These are phyloP conservation scores for Trichoderma sp. DNA, from an alignment of 2,329 filamentous ascomycete species.

Conservation along the genomic window DNA sequence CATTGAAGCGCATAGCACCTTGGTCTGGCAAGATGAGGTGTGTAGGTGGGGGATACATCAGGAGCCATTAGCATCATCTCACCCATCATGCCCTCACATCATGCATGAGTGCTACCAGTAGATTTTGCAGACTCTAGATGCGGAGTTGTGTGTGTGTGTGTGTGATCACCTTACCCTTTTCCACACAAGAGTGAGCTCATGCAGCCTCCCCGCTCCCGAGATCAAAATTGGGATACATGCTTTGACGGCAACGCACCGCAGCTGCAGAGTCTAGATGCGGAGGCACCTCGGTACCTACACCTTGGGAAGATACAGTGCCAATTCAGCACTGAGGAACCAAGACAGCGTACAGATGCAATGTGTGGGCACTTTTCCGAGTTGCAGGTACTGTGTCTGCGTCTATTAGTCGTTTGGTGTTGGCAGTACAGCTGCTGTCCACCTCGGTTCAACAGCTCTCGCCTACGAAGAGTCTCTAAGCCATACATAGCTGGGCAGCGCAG, in stretches of 20 bases:
- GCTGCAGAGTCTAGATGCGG: not conserved
- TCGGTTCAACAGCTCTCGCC: not conserved
- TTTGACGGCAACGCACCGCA: not conserved
- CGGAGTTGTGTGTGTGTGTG: constrained; percentile 11
- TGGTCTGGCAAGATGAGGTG: not conserved
- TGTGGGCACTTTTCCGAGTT: not conserved
- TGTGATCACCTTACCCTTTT: constrained; percentile 12
- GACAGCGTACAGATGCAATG: not conserved
- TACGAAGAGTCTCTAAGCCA: not conserved
- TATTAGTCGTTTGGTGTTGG: not conserved
- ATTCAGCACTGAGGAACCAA: not conserved
- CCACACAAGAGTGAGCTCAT: not conserved
- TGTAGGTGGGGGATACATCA: not conserved
- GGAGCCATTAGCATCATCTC: not conserved
- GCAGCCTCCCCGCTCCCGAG: constrained; percentile 6
- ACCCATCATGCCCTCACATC: too few species aligned
- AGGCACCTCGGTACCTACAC: not conserved
- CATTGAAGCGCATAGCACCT: not conserved
- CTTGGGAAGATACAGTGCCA: not conserved
- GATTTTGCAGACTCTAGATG: constrained; percentile 5
- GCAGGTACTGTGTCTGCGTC: not conserved
- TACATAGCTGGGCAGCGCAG: not conserved
- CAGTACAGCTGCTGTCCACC: not conserved
- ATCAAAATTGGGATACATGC: not conserved
- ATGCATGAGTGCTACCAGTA: not conserved